Base-by-base conservation (phyloP, 2,329 filamentous ascomycete genomes). In the Xylaria sp. region DNA sequence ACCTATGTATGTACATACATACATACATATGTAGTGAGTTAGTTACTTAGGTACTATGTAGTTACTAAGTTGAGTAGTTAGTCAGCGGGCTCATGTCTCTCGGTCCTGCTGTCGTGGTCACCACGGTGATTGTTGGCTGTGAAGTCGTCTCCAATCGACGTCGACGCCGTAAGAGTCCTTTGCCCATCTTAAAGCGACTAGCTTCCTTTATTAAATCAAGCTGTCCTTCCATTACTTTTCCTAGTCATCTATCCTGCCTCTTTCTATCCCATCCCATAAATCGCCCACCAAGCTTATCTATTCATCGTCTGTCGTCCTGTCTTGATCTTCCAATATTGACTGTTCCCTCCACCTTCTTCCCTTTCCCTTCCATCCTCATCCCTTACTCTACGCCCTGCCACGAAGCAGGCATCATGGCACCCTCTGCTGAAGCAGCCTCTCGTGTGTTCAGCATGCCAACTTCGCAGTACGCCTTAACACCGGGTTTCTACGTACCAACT, bases 401-500 rank as follows among this genome's bases (percentile, higher is more conserved):
- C 9, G 39, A 39, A 59, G n/a, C 46, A 46, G 37, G n/a, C 39
- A 62, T 39, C 23, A 67, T 67, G 59, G 41, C 57, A 32, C 60
- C 65, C 46, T 68, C 65, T 9, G 60, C 65, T 23, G 65, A 63
- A 44, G 37, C 51, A 18, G 62, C 23, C 52, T 51, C 66, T 41
- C 61, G 37, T 20, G 65, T 34, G 10, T 25, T 57, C 46, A 61
- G 7, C 39, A n/a, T 32, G 56, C 15, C 50, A 18, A 12, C 44
- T 37, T 67, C 70, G 15, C 50, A 56, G 18, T 23, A 39, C 15
- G 23, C 60, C 55, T 72, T 82, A 28, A 41, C 73, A 44, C 78
- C 80, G 18, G 86, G 85, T 55, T 79, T 88, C 72, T 88, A 88
- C 75, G 84, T 85, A 44, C 86, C 86, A 15, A 86, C 85, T 12